Base-by-base conservation (phyloP, 2,329 filamentous ascomycete genomes). In the Nemania sp. region DNA sequence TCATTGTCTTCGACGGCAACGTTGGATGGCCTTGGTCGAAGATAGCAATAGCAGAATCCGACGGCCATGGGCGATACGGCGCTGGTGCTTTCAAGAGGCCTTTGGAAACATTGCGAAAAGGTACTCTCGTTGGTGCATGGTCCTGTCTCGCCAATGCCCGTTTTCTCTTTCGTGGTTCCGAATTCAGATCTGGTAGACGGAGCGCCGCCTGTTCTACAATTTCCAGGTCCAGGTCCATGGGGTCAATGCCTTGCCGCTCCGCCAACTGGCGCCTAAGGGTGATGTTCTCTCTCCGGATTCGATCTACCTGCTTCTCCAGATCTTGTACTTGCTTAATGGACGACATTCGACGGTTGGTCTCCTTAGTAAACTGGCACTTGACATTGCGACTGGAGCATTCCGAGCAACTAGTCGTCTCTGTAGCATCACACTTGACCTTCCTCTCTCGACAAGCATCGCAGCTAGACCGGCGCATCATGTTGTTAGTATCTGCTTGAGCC, bases 241-340 rank as follows among this genome's bases (percentile, higher is more conserved):
- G 75, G 12, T 75, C 77, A 52, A 77, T 75, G 8, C 57, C 58
- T n/a, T 20, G 23, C 49, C 75, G 70, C 43, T 79, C 77, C 36
- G 76, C 73, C 37, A 90, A 73, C 65, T 86, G 82, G 24, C 86
- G 84, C 47, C 84, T 84, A 33, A 96, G 75, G 57, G 86, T 86
- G 51, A 78, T 80, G 66, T 96, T 92, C 70, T 96, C 89, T 53
- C 90, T 85, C 68, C 86, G 89, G 34, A 94, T 81, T 47, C 87
- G 82, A 41, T 88, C 83, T 66, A 97, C 83, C 72, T 97, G 92
- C 72, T 91, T 94, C 74, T 97, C 93, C 22, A 99, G 79, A 70
- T 99, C 94, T 73, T 97, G 94, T 11, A 97, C 90, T 77, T 97
- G 94, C 82, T 97, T 99, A 75, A 97, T 97, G 1, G 93, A 97